These are phyloP conservation scores for Punica granatum DNA, from an alignment of 345 rosid species.

Conservation along the genomic window DNA sequence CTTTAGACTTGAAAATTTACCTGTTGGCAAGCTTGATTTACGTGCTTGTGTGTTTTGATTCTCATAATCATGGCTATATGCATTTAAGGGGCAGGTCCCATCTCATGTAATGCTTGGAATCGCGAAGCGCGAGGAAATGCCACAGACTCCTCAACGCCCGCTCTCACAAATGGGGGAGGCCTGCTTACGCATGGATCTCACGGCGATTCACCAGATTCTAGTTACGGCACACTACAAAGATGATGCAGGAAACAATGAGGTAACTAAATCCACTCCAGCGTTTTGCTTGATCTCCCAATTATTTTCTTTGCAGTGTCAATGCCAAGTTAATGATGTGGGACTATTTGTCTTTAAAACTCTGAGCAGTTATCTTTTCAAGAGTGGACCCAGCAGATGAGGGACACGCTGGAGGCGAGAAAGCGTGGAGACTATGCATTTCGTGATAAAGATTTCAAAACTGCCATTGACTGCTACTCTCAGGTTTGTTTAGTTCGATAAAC, in stretches of 20 bases:
- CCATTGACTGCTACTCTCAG: conserved; percentile 92
- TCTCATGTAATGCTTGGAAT: conserved; percentile 84
- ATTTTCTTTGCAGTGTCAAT: not conserved
- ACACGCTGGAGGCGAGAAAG: conserved; percentile 87
- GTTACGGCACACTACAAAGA: conserved; percentile 83
- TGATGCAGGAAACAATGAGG: conserved; percentile 95
- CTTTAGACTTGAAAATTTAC: too few relatives aligned
- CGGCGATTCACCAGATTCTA: conserved; percentile 89
- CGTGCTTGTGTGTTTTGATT: too few relatives aligned
- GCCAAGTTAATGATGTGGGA: not conserved
- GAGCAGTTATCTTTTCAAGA: conserved; percentile 90
- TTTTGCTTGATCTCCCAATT: not conserved
- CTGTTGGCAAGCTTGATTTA: too few relatives aligned
- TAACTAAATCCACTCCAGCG: conserved; percentile 6
- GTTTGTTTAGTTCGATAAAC: conserved; percentile 20
- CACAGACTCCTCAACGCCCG: conserved; percentile 63
- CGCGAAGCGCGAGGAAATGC: conserved; percentile 67
- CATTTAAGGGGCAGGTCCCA: conserved; percentile 47
- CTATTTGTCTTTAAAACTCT: conserved; percentile 13
- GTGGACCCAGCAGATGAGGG: conserved; percentile 98
- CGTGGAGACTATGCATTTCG: conserved; percentile 92
- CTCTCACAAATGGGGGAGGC: conserved; percentile 93
- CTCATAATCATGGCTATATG: not conserved
- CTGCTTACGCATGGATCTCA: conserved; percentile 91
- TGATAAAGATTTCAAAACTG: conserved; percentile 89